These are phyloP conservation scores for Ustilago curta DNA, from an alignment of 1,284 basidiomycete genomes.

Conservation along the genomic window DNA sequence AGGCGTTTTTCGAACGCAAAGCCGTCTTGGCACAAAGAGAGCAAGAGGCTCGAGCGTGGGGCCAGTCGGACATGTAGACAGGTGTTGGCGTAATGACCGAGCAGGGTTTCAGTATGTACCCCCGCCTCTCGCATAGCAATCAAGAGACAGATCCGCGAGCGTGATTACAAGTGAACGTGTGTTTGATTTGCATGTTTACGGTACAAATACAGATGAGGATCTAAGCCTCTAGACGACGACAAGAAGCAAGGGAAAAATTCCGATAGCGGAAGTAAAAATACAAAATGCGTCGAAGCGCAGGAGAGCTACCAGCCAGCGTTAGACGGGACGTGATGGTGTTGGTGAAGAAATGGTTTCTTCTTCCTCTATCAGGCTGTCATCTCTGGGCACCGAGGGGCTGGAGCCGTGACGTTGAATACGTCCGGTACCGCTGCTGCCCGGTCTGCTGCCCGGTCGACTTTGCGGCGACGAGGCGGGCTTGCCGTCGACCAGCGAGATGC, in stretches of 20 bases:
- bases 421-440: constrained; percentile 36
- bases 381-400: constrained; percentile 32
- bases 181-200: background rate
- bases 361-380: constrained; percentile 35
- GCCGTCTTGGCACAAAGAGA: constrained; percentile 25
- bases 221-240: constrained; percentile 1
- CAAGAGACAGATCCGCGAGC: background rate
- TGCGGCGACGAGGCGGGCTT: background rate
- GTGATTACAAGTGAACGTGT: background rate
- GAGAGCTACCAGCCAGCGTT: background rate
- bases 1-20: constrained; percentile 73
- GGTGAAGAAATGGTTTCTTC: constrained; percentile 21
- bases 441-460: constrained; percentile 27
- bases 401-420: constrained; percentile 42
- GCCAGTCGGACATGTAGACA: constrained; percentile 47
- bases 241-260: background rate
- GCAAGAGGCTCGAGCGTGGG: constrained; percentile 47
- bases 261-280: constrained; percentile 19
- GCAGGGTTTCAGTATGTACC: constrained; percentile 4
- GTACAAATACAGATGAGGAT: constrained; percentile 41
- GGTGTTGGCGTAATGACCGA: too few species aligned
- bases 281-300: background rate
- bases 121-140: constrained; percentile 1
- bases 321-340: constrained; percentile 6
- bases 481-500: constrained; percentile 8